A percentile compares a stretch with the other conserved stretches of the same genome.
phyloP scores from a whole-genome alignment of 225 moss, liverwort and hornwort species.

The Rhytidiadelphus loreus region DNA sequence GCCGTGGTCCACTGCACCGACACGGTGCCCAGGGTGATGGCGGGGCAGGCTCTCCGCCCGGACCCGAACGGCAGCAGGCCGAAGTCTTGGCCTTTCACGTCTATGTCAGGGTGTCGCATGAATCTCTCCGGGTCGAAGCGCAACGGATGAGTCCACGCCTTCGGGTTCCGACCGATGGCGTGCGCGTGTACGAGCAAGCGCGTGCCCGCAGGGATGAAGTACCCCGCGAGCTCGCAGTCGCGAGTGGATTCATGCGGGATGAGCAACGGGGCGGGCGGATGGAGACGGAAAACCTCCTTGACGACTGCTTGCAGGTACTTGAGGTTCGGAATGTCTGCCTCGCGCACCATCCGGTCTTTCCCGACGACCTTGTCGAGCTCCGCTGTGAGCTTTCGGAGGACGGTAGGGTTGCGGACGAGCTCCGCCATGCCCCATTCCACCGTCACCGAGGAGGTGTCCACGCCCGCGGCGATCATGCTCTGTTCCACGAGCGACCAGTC shows the following conservation, averaged over 20 bases:
- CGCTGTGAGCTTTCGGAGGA: neutral
- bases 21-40: neutral
- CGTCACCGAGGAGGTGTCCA: slow-evolving; percentile 12
- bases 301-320: slow-evolving; percentile 25
- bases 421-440: slow-evolving; percentile 30
- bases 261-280: slow-evolving; percentile 14
- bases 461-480: slow-evolving; percentile 17
- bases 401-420: neutral
- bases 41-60: slow-evolving; percentile 25
- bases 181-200: slow-evolving; percentile 19
- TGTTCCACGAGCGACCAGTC: neutral
- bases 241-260: slow-evolving; percentile 15
- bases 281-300: slow-evolving; percentile 37
- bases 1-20: slow-evolving; percentile 15
- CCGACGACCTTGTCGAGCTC: slow-evolving; percentile 20
- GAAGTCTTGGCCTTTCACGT: slow-evolving; percentile 3
- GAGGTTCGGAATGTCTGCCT: slow-evolving; percentile 8
- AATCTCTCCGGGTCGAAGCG: slow-evolving; percentile 33
- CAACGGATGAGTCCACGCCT: slow-evolving; percentile 3
- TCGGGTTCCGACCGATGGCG: slow-evolving; percentile 10
- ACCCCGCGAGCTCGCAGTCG: slow-evolving; percentile 4
- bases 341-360: neutral
- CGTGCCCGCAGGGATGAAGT: slow-evolving; percentile 21
- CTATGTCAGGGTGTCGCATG: neutral
- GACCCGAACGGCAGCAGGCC: slow-evolving; percentile 23